A percentile compares a stretch with the other conserved stretches of the same genome.
Evolutionary conservation across 2,329 filamentous ascomycete genomes (phyloP).

Genomic region (Huntiella bhutanensis): DNA sequence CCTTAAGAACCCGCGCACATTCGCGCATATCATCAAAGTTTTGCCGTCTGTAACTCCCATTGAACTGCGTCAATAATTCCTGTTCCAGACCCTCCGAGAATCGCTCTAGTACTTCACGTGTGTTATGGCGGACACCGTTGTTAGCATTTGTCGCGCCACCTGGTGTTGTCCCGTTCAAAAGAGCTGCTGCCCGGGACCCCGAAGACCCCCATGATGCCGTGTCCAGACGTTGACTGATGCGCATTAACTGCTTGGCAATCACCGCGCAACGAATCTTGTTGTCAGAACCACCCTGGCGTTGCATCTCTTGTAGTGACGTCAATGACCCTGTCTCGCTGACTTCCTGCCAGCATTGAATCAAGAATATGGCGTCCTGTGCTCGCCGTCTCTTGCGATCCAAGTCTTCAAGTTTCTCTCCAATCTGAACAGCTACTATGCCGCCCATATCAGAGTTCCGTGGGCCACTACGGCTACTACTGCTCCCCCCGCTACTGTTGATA

Average conservation of each 20-base stretch:
- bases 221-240: constrained; percentile 83
- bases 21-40: constrained; percentile 98
- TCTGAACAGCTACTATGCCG: constrained; percentile 70
- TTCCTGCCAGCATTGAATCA: constrained; percentile 94
- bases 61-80: constrained; percentile 86
- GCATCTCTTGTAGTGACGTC: constrained; percentile 71
- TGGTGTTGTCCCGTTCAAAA: constrained; percentile 25
- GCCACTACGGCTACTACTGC: constrained; percentile 27
- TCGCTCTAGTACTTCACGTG: constrained; percentile 82
- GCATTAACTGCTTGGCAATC: constrained; percentile 80
- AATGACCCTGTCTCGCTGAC: constrained; percentile 80
- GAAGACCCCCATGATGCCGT: constrained; percentile 53
- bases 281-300: constrained; percentile 66
- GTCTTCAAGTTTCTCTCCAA: constrained; percentile 84
- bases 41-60: constrained; percentile 85
- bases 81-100: constrained; percentile 93
- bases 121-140: constrained; percentile 36
- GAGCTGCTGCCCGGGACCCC: constrained; percentile 33
- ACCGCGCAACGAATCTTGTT: constrained; percentile 88
- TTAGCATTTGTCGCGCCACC: constrained; percentile 18
- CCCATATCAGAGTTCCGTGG: constrained; percentile 6
- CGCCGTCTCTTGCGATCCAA: constrained; percentile 78
- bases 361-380: constrained; percentile 80
- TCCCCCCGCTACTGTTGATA: constrained; percentile 32
- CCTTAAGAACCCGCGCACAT: constrained; percentile 79